phyloP scores from a whole-genome alignment of 495 filamentous ascomycete genomes.

The Neohortaea acidophila region DNA sequence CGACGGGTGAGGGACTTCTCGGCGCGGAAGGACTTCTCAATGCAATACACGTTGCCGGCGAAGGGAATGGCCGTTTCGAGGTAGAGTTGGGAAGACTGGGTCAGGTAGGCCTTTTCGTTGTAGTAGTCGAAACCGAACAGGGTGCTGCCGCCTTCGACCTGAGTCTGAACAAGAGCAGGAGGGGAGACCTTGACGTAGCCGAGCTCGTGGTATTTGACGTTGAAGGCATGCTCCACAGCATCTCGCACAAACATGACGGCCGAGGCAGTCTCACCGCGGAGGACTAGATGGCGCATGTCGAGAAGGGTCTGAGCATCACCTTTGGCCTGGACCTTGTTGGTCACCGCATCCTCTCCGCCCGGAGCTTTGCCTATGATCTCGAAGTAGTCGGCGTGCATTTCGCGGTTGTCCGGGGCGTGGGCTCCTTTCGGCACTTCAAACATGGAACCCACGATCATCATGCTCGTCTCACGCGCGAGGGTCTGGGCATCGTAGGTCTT shows the following conservation, averaged over 20 bases:
- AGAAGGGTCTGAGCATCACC: conserved; percentile 68
- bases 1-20: conserved; percentile 91
- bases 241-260: conserved; percentile 85
- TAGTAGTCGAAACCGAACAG: conserved; percentile 95
- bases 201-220: conserved; percentile 62
- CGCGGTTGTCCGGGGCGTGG: conserved; percentile 71
- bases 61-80: conserved; percentile 88
- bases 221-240: conserved; percentile 69
- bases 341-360: conserved; percentile 83
- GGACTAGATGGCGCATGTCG: conserved; percentile 80
- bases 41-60: conserved; percentile 88
- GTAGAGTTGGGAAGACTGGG: conserved; percentile 95
- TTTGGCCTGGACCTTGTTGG: conserved; percentile 69
- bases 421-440: conserved; percentile 62
- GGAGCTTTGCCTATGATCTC: conserved; percentile 65
- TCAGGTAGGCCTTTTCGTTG: conserved; percentile 82
- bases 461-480: conserved; percentile 76
- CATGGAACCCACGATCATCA: conserved; percentile 82
- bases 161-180: conserved; percentile 94
- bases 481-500: conserved; percentile 86
- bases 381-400: conserved; percentile 90
- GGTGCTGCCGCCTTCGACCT: conserved; percentile 90
- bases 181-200: conserved; percentile 75
- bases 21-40: conserved; percentile 96
- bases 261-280: conserved; percentile 77